Base-by-base conservation (phyloP, 805 yeast species). In the Wickerhamia fluorescens region DNA sequence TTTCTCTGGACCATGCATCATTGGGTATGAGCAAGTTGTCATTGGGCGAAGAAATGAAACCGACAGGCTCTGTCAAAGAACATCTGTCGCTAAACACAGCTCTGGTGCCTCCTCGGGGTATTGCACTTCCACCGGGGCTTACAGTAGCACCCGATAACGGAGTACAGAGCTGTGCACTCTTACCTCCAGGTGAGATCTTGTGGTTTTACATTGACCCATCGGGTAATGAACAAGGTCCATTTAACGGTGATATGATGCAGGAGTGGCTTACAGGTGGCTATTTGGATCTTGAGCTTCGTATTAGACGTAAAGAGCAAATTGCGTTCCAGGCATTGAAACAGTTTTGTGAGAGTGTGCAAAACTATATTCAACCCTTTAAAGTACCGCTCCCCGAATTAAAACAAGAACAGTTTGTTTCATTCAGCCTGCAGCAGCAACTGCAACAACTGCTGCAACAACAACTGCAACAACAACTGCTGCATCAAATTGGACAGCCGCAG, bases 211-310 rank as follows among this genome's bases (percentile, higher is more conserved):
- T 78, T 31, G 95, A 85, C 50, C 75, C 84, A 0, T 51, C 66
- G 23, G 84, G 82, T 4, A 66, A 56, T 28, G 76, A 74, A 37
- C 94, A 84, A 49, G 95, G 95, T 14, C 95, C 95, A 3, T 85
- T 85, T 53, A 62, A 64, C 26, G 86, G 88, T 3, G 50, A 55
- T 15, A 56, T 69, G 54, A 85, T 85, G 95, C 88, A 82, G 39
- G 73, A 62, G 29, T 85, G 95, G 95, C 73, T 69, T 34, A 46
- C 68, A 6, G 68, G 67, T 24, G 73, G 75, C 3, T 82, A 78
- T 54, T 61, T 84, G 40, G 58, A 58, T 22, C 62, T 60, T 7
- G 73, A 67, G 34, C 58, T 85, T 37, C 56, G 57, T 23, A 58
- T 86, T 32, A 67, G 80, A 31, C 68, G 89, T 18, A 69, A 62